Conservation (phyloP, 1,139 yeast genomes). For the Saccharomyces uvarum region DNA sequence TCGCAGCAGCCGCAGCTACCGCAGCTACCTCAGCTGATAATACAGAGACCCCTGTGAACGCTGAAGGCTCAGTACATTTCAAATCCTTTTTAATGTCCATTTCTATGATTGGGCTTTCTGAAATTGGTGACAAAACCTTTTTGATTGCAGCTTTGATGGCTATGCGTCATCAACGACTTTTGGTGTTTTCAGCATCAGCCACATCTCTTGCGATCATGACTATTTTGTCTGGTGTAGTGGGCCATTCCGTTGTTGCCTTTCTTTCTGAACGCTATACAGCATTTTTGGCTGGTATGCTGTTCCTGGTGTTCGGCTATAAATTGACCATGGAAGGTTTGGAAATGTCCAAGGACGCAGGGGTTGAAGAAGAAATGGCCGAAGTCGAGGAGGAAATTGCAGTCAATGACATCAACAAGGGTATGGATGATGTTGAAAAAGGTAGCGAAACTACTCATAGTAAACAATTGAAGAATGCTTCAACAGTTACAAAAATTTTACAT, state of each 20-base stretch:
- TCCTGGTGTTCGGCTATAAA: slow-evolving; percentile 74
- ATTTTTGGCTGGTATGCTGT: slow-evolving; percentile 69
- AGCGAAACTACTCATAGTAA: slow-evolving; percentile 15
- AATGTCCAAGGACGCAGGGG: slow-evolving; percentile 78
- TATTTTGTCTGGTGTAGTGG: slow-evolving; percentile 78
- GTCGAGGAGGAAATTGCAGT: slow-evolving; percentile 89
- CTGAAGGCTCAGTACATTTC: slow-evolving; percentile 10
- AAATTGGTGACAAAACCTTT: slow-evolving; percentile 94
- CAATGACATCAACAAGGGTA: slow-evolving; percentile 45
- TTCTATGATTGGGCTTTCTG: slow-evolving; percentile 87
- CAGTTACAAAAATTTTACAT: slow-evolving; percentile 8
- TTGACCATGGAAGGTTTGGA: slow-evolving; percentile 71
- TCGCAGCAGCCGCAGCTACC: slow-evolving; percentile 6
- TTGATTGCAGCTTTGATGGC: slow-evolving; percentile 97
- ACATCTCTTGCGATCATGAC: slow-evolving; percentile 89
- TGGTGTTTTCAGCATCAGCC: slow-evolving; percentile 84
- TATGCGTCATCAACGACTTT: slow-evolving; percentile 76
- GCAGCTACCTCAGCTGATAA: slow-evolving; percentile 6
- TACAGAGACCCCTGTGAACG: not conserved
- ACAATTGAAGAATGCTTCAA: slow-evolving; percentile 5
- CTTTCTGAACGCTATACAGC: slow-evolving; percentile 76
- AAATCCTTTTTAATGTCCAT: slow-evolving; percentile 57
- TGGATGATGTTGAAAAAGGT: slow-evolving; percentile 55
- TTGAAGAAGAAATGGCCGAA: slow-evolving; percentile 91
- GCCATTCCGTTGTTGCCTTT: slow-evolving; percentile 82